Conservation (phyloP, 2,329 filamentous ascomycete species). For the Apiospora aurea region DNA sequence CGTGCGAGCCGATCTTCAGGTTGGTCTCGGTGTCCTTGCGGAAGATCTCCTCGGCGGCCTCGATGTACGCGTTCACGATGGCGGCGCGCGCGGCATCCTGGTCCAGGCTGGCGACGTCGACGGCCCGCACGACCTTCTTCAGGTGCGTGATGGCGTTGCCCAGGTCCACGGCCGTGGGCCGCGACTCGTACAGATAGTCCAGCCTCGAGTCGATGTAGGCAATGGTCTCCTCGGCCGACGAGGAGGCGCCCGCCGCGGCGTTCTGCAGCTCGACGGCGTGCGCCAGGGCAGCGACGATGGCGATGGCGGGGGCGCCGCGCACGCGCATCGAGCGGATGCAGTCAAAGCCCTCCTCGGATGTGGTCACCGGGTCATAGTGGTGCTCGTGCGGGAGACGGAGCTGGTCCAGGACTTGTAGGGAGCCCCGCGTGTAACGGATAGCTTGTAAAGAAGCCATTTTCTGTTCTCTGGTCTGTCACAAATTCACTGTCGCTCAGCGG, state of each 20-base stretch:
- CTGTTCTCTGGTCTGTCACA: not conserved
- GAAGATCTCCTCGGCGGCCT: constrained; percentile 85
- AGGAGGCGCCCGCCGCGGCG: constrained; percentile 46
- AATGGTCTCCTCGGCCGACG: constrained; percentile 64
- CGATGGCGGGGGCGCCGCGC: constrained; percentile 90
- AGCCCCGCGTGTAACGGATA: constrained; percentile 76
- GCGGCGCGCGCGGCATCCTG: constrained; percentile 53
- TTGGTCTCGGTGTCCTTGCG: constrained; percentile 89
- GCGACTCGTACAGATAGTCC: constrained; percentile 85
- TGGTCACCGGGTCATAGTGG: constrained; percentile 76
- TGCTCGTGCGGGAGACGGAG: constrained; percentile 82
- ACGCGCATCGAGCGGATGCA: constrained; percentile 83
- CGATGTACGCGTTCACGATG: constrained; percentile 75
- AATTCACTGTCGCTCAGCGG: too few relatives aligned
- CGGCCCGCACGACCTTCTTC: constrained; percentile 65
- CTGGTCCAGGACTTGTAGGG: constrained; percentile 81
- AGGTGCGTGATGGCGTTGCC: constrained; percentile 88
- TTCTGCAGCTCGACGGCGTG: constrained; percentile 83
- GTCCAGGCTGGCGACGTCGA: constrained; percentile 48
- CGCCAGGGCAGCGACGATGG: constrained; percentile 92
- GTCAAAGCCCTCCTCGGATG: constrained; percentile 78
- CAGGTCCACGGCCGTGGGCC: constrained; percentile 94
- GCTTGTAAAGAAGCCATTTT: constrained; percentile 72
- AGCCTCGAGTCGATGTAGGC: constrained; percentile 78
- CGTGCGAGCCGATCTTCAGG: constrained; percentile 80